phyloP scores from a whole-genome alignment of 1,284 basidiomycete genomes.

The Cryptococcus sp. region DNA sequence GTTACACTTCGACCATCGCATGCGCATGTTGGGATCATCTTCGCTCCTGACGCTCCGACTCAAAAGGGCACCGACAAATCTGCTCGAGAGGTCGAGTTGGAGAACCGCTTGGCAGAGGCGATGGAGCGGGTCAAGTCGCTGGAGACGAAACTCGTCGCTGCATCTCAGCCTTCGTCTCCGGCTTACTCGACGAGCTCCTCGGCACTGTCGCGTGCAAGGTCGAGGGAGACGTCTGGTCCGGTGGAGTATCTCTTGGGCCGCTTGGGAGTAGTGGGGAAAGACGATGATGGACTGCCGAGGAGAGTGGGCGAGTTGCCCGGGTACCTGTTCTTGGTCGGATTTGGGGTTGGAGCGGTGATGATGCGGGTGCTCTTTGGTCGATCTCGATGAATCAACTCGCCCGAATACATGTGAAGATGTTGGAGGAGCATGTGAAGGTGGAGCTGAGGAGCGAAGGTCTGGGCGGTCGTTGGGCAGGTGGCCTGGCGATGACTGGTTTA shows the following conservation, averaged over 20 bases:
- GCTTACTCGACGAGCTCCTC: background rate
- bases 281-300: slow-evolving; percentile 23
- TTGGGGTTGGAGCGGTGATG: slow-evolving; percentile 34
- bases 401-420: too few species aligned
- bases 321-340: slow-evolving; percentile 33
- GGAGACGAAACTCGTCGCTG: slow-evolving; percentile 18
- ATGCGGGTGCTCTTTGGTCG: slow-evolving; percentile 23
- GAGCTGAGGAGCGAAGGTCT: too few species aligned
- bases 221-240: background rate
- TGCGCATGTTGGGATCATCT: slow-evolving; percentile 4
- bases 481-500: too few species aligned
- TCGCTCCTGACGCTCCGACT: background rate
- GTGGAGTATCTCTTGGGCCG: slow-evolving; percentile 5
- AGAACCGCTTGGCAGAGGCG: slow-evolving; percentile 15
- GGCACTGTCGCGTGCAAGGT: background rate
- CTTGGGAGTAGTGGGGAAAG: slow-evolving; percentile 7
- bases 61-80: background rate
- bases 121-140: slow-evolving; percentile 22
- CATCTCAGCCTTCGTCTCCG: background rate
- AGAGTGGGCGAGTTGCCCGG: slow-evolving; percentile 25
- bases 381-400: slow-evolving; percentile 1
- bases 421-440: too few species aligned
- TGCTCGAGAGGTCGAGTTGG: slow-evolving; percentile 14
- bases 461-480: too few species aligned
- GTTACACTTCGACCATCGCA: slow-evolving; percentile 12